Conservation (phyloP, 371 early-diverging fungal species). For the Nosema granulosis region DNA sequence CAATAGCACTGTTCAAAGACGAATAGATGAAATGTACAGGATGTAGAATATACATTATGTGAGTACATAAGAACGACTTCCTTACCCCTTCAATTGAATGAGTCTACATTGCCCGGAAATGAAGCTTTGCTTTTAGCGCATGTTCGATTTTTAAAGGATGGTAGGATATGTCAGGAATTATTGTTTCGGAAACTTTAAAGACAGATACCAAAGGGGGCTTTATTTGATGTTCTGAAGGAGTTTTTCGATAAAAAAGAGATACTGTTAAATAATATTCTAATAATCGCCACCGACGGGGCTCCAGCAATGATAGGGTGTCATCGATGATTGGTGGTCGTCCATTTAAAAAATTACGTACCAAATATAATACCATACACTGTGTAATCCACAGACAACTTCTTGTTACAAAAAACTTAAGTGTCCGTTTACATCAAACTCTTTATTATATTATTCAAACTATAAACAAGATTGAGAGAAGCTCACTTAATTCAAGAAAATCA, state of each 20-base stretch:
- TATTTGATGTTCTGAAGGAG: not conserved
- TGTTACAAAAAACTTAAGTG: not conserved
- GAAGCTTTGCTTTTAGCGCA: not conserved
- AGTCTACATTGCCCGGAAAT: not conserved
- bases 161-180: not conserved
- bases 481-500: not conserved
- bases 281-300: not conserved
- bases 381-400: not conserved
- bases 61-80: not conserved
- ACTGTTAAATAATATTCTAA: not conserved
- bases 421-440: not conserved
- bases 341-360: not conserved
- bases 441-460: not conserved
- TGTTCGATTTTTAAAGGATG: not conserved
- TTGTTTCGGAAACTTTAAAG: not conserved
- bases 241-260: not conserved
- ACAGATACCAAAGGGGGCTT: not conserved
- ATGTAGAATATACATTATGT: not conserved
- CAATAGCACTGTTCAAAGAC: not conserved
- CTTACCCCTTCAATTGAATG: not conserved
- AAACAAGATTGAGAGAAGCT: not conserved
- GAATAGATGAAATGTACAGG: not conserved
- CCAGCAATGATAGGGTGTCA: not conserved
- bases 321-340: not conserved
- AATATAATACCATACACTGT: not conserved